Conservation (phyloP, 2,329 filamentous ascomycete species). For the Neofusicoccum parvum region DNA sequence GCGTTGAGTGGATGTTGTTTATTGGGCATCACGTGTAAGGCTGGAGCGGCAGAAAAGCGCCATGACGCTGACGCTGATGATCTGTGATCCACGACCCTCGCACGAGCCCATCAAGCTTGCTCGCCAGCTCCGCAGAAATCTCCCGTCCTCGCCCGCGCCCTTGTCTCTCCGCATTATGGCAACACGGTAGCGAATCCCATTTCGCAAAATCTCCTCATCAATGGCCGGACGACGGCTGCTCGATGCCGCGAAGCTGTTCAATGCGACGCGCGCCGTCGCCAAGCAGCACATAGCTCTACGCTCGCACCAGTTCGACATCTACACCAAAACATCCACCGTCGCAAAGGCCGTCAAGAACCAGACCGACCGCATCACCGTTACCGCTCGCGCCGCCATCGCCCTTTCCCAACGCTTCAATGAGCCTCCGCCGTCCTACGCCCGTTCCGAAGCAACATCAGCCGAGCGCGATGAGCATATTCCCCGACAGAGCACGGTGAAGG, state of each 20-base stretch:
- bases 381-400: conserved; percentile 61
- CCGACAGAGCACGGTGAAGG: conserved; percentile 34
- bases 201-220: conserved; percentile 24
- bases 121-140: background rate
- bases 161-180: conserved; percentile 5
- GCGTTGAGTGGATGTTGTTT: conserved; percentile 8
- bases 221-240: conserved; percentile 57
- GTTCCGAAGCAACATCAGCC: conserved; percentile 28
- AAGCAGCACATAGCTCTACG: conserved; percentile 61
- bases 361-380: conserved; percentile 63
- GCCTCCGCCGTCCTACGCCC: conserved; percentile 38
- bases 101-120: conserved; percentile 7
- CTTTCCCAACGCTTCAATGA: conserved; percentile 62
- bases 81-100: background rate
- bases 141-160: background rate
- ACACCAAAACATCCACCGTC: conserved; percentile 65
- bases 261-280: conserved; percentile 50
- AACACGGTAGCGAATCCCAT: conserved; percentile 25
- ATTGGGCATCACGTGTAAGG: conserved; percentile 20
- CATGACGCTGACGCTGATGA: conserved; percentile 22
- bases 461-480: conserved; percentile 32
- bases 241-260: conserved; percentile 53
- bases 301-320: conserved; percentile 63
- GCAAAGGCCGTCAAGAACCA: conserved; percentile 64
- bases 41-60: conserved; percentile 1